phyloP scores from a whole-genome alignment of 176 grass and related monocot genomes.

The Thalia dealbata region DNA sequence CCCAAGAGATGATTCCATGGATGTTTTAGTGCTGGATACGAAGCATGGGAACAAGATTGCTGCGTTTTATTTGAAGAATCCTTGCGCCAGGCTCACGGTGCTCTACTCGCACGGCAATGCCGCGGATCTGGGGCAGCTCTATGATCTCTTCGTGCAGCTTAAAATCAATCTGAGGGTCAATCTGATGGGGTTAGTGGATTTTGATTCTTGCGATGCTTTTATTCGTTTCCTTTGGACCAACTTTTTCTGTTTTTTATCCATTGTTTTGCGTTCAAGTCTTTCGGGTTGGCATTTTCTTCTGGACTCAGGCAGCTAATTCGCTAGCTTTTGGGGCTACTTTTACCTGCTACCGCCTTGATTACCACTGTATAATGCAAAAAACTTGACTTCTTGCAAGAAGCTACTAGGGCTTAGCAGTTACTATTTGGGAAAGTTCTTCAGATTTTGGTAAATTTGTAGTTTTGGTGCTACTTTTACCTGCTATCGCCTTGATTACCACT shows the following conservation, averaged over 20 bases:
- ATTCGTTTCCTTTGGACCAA: slow-evolving; percentile 2
- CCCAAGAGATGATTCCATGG: slow-evolving; percentile 49
- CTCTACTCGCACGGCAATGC: slow-evolving; percentile 99
- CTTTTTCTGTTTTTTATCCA: not conserved
- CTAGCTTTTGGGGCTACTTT: no score
- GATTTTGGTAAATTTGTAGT: no score
- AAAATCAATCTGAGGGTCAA: slow-evolving; percentile 98
- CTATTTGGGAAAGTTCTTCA: no score
- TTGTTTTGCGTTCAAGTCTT: no score
- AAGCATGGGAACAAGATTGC: slow-evolving; percentile 62
- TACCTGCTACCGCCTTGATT: no score
- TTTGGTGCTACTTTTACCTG: no score
- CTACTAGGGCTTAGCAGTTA: no score
- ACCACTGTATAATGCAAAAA: no score
- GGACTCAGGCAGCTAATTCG: no score
- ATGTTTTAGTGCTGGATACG: slow-evolving; percentile 66
- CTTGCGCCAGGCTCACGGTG: slow-evolving; percentile 65
- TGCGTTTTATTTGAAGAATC: slow-evolving; percentile 80
- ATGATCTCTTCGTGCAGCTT: slow-evolving; percentile 98
- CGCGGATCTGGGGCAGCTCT: slow-evolving; percentile 90
- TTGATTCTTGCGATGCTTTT: slow-evolving; percentile 11
- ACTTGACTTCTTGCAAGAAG: not conserved
- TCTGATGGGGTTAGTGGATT: slow-evolving; percentile 76
- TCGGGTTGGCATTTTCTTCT: no score
- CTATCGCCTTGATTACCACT: no score